Conservation (phyloP, 2,329 filamentous ascomycete species). For the Beauveria rudraprayagi region DNA sequence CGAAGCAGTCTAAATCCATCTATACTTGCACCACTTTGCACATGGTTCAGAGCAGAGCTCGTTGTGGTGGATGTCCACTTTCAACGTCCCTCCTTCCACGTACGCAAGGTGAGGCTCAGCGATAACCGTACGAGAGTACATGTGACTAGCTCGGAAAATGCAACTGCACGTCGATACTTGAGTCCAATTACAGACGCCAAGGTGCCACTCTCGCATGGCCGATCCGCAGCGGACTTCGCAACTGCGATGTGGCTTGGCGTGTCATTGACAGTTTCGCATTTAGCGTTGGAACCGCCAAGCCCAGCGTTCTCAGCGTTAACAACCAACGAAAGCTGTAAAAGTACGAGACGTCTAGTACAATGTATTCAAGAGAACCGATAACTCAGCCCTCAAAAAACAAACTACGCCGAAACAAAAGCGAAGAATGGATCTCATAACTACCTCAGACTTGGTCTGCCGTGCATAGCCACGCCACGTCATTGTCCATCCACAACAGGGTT, state of each 20-base stretch:
- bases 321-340: not conserved
- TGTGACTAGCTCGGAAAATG: not conserved
- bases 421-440: not conserved
- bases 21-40: not conserved
- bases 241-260: constrained; percentile 6
- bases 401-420: not conserved
- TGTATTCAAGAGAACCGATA: not conserved
- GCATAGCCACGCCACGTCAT: not conserved
- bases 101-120: not conserved
- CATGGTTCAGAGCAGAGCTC: not conserved
- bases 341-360: not conserved
- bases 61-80: not conserved
- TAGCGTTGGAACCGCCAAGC: not conserved
- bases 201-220: not conserved
- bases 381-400: not conserved
- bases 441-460: not conserved
- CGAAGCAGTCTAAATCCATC: not conserved
- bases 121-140: not conserved
- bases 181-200: not conserved
- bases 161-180: not conserved
- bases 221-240: constrained; percentile 8
- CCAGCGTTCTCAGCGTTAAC: not conserved
- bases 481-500: not conserved
- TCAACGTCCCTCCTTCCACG: not conserved
- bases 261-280: not conserved